phyloP scores from a whole-genome alignment of 2,329 filamentous ascomycete genomes.

The Claviceps africana region DNA sequence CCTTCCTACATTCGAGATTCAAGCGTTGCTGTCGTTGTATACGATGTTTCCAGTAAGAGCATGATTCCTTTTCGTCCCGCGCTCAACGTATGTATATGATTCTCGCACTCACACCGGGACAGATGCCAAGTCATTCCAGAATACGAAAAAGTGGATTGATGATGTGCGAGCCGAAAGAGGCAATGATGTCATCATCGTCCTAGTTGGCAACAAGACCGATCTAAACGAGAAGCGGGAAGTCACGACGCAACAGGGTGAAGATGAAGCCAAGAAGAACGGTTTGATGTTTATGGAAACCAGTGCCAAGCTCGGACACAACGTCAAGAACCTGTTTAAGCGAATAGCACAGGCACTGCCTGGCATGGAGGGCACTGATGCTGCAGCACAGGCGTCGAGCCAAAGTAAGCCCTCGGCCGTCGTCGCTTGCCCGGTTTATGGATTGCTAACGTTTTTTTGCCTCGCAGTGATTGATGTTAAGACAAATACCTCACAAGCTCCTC shows the following conservation, averaged over 20 bases:
- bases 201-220: slow-evolving; percentile 99
- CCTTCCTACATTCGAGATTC: slow-evolving; percentile 98
- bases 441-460: slow-evolving; percentile 10
- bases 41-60: slow-evolving; percentile 76
- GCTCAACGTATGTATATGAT: slow-evolving; percentile 4
- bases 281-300: slow-evolving; percentile 99
- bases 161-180: slow-evolving; percentile 92
- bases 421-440: neutral
- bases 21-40: slow-evolving; percentile 94
- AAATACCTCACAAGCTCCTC: slow-evolving; percentile 51
- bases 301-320: slow-evolving; percentile 94
- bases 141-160: slow-evolving; percentile 98
- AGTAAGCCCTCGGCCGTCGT: slow-evolving; percentile 41
- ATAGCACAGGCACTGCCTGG: slow-evolving; percentile 96
- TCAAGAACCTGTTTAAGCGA: slow-evolving; percentile 92
- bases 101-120: slow-evolving; percentile 1
- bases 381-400: slow-evolving; percentile 57
- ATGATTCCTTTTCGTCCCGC: slow-evolving; percentile 2
- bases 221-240: slow-evolving; percentile 96
- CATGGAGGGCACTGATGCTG: slow-evolving; percentile 83
- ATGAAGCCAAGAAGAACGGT: slow-evolving; percentile 95
- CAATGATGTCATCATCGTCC: slow-evolving; percentile 96
- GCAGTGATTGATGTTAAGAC: slow-evolving; percentile 90
- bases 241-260: slow-evolving; percentile 88
- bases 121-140: slow-evolving; percentile 94